Conservation (phyloP, 352 stramenopile species). For the Phytophthora megakarya region DNA sequence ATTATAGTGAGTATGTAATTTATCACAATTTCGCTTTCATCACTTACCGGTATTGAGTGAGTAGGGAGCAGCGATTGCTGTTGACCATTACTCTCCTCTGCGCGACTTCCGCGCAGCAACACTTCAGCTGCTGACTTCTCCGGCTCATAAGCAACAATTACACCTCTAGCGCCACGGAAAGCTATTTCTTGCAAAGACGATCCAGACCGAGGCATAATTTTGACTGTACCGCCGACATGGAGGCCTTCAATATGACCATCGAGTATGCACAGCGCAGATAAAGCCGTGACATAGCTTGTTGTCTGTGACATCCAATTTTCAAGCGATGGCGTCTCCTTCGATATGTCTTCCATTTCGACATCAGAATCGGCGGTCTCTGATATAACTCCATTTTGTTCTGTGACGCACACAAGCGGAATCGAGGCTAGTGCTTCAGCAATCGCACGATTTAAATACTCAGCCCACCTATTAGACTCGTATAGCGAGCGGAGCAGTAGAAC, state of each 20-base stretch:
- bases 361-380: conserved; percentile 55
- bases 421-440: conserved; percentile 58
- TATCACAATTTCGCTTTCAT: background rate
- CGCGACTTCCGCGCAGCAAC: conserved; percentile 54
- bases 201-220: conserved; percentile 77
- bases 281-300: conserved; percentile 57
- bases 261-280: conserved; percentile 81
- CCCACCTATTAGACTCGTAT: conserved; percentile 80
- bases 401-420: conserved; percentile 54
- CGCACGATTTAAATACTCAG: conserved; percentile 62
- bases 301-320: conserved; percentile 59
- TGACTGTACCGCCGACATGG: conserved; percentile 80
- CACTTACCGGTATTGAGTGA: conserved; percentile 53
- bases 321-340: conserved; percentile 58
- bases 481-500: conserved; percentile 82
- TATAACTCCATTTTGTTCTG: conserved; percentile 24
- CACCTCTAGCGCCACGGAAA: conserved; percentile 70
- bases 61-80: conserved; percentile 39
- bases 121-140: conserved; percentile 87
- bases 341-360: conserved; percentile 88
- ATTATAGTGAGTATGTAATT: conserved; percentile 3
- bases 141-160: conserved; percentile 80
- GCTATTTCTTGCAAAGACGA: conserved; percentile 76
- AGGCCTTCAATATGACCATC: conserved; percentile 87
- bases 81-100: conserved; percentile 40